A percentile compares a stretch with the other conserved stretches of the same genome.
Evolutionary conservation across 495 filamentous ascomycete genomes (phyloP).

Genomic region (Trypethelium eluteriae): DNA sequence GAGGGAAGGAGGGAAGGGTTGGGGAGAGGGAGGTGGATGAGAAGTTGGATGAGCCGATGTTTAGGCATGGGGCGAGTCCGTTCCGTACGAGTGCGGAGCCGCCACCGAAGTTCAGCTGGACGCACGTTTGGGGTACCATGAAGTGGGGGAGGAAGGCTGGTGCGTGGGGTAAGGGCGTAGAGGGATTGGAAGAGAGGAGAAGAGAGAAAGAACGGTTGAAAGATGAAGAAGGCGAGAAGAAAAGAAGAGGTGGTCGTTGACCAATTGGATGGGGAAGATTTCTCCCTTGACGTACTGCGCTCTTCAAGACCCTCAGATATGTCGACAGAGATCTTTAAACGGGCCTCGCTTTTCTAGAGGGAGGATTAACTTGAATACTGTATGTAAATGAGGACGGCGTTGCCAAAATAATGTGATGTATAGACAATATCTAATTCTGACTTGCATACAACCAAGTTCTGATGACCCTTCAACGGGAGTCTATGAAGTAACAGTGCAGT

Average conservation of each 20-base stretch:
- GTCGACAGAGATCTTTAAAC: too few relatives aligned
- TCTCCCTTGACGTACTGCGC: too few relatives aligned
- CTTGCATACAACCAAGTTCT: too few relatives aligned
- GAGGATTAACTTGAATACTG: too few relatives aligned
- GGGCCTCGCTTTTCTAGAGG: too few relatives aligned
- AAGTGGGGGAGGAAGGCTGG: conserved; percentile 49
- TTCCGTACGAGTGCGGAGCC: conserved; percentile 40
- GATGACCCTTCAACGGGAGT: too few relatives aligned
- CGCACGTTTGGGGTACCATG: conserved; percentile 48
- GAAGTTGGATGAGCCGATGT: conserved; percentile 25
- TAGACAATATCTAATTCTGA: too few relatives aligned
- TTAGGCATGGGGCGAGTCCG: conserved; percentile 38
- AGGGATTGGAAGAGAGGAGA: conserved; percentile 37
- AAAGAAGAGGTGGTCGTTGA: neutral
- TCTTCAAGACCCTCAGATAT: too few relatives aligned
- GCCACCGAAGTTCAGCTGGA: conserved; percentile 43
- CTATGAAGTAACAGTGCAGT: neutral
- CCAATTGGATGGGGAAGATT: neutral
- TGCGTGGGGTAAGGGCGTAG: conserved; percentile 44
- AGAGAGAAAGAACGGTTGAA: conserved; percentile 16
- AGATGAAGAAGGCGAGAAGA: neutral
- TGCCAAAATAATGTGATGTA: too few relatives aligned
- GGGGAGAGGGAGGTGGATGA: conserved; percentile 16
- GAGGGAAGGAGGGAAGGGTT: conserved; percentile 23
- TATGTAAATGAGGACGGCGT: too few relatives aligned